These are phyloP conservation scores for Xylaria sp. DNA, from an alignment of 2,329 filamentous ascomycete species.

Conservation along the genomic window DNA sequence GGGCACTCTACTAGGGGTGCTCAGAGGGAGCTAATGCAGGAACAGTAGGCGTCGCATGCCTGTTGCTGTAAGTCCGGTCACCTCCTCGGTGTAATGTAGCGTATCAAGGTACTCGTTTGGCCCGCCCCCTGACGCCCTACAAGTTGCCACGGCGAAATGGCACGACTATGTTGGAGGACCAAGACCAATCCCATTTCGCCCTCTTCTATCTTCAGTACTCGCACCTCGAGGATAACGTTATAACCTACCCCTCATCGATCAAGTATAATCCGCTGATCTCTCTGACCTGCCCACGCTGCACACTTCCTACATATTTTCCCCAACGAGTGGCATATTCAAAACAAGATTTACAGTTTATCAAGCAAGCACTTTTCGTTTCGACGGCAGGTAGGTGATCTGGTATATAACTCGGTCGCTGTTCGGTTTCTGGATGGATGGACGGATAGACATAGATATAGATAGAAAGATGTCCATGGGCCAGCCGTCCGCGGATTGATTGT, in stretches of 20 bases:
- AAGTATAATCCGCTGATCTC: conserved; percentile 6
- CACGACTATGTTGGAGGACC: conserved; percentile 3
- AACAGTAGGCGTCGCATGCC: conserved; percentile 26
- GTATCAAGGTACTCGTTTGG: background rate
- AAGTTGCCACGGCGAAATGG: conserved; percentile 2
- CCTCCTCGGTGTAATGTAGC: background rate
- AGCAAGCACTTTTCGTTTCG: conserved; percentile 21
- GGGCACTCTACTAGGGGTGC: too few relatives aligned
- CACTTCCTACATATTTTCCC: background rate
- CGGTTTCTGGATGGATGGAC: background rate
- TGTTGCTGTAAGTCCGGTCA: background rate
- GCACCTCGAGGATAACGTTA: background rate
- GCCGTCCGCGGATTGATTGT: background rate
- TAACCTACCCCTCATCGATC: conserved; percentile 1
- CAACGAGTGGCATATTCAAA: conserved; percentile 17
- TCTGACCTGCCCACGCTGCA: too few relatives aligned
- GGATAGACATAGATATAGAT: background rate
- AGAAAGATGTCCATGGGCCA: background rate
- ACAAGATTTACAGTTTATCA: conserved; percentile 26
- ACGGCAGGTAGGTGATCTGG: background rate
- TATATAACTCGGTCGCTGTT: background rate
- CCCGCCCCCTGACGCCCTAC: conserved; percentile 6
- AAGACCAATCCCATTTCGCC: conserved; percentile 17
- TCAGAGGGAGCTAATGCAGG: conserved; percentile 31
- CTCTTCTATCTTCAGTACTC: background rate